These are phyloP conservation scores for Xylariales sp. DNA, from an alignment of 2,329 filamentous ascomycete species.

Conservation along the genomic window DNA sequence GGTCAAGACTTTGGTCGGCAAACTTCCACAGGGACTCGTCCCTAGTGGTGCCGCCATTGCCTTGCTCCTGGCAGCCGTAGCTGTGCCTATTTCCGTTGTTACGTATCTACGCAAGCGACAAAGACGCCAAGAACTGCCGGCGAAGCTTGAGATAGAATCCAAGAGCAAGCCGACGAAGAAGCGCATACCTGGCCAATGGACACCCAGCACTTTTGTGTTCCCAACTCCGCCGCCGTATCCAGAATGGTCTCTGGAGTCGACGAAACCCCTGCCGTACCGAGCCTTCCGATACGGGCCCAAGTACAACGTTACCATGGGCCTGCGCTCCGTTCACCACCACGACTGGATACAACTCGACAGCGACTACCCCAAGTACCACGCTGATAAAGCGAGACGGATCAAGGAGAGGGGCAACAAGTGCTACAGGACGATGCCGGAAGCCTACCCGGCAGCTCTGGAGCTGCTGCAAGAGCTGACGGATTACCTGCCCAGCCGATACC, in stretches of 20 bases:
- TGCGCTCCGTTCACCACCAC: constrained; percentile 64
- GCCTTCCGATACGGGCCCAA: constrained; percentile 75
- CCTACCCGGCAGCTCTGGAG: constrained; percentile 68
- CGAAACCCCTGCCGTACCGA: constrained; percentile 71
- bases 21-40: too few species aligned
- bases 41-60: too few species aligned
- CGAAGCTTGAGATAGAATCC: too few species aligned
- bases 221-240: constrained; percentile 59
- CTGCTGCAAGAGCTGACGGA: constrained; percentile 67
- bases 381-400: constrained; percentile 66
- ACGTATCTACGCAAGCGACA: too few species aligned
- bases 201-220: constrained; percentile 51
- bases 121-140: too few species aligned
- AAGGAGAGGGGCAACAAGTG: constrained; percentile 62
- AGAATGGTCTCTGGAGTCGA: constrained; percentile 63
- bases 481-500: constrained; percentile 74
- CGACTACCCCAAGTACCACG: constrained; percentile 68
- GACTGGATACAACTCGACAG: constrained; percentile 87
- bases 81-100: too few species aligned
- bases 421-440: constrained; percentile 64
- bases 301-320: constrained; percentile 73
- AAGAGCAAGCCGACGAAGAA: too few species aligned
- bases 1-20: too few species aligned
- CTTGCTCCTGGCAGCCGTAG: too few species aligned
- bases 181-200: constrained; percentile 52